Evolutionary conservation across 441 rosid genomes (phyloP).

Genomic region (Viola pubescens): DNA sequence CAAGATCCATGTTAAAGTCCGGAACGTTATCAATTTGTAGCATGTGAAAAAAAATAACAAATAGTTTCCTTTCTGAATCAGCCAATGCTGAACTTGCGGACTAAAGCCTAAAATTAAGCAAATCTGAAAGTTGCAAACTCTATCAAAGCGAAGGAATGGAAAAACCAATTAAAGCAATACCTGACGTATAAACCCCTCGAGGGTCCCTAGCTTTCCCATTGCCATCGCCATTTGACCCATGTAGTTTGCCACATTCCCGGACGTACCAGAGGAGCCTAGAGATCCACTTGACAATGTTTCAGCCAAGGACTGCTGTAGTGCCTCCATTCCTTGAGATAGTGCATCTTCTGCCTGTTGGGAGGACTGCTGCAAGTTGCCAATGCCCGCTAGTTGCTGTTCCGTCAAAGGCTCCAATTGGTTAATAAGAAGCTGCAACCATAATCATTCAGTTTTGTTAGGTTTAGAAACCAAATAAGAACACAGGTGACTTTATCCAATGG

Average conservation of each 20-base stretch:
- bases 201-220: conserved; percentile 96
- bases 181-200: conserved; percentile 93
- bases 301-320: conserved; percentile 81
- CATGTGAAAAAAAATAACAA: no score
- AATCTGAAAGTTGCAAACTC: conserved; percentile 2
- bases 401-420: conserved; percentile 88
- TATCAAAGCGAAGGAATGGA: neutral
- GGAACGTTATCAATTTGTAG: no score
- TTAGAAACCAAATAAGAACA: neutral
- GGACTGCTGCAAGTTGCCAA: conserved; percentile 80
- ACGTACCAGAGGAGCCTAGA: conserved; percentile 74
- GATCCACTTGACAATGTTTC: conserved; percentile 85
- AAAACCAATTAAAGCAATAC: conserved; percentile 26
- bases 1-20: no score
- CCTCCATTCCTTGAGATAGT: conserved; percentile 97
- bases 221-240: conserved; percentile 99
- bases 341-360: conserved; percentile 99
- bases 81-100: neutral
- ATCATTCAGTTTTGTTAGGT: conserved; percentile 10
- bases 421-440: conserved; percentile 62
- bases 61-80: no score
- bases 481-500: neutral
- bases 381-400: conserved; percentile 71
- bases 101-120: neutral
- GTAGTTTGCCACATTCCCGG: conserved; percentile 91